Percentiles rank a stretch among this genome's conserved stretches.
phyloP scores from a whole-genome alignment of 2,329 filamentous ascomycete genomes.

The Penicillium sp. region DNA sequence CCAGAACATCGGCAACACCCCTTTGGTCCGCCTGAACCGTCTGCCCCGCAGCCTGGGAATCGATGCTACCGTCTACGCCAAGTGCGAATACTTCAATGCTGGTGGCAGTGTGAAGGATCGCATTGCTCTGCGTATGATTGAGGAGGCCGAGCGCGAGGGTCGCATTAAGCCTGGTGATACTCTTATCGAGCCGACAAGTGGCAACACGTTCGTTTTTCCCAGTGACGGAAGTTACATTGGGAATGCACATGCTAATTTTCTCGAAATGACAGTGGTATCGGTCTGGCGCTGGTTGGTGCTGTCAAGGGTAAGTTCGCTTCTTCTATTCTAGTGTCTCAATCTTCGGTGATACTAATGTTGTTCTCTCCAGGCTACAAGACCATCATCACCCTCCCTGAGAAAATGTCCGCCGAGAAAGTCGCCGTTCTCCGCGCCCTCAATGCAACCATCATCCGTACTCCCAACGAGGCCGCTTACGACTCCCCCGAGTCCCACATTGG shows the following conservation, averaged over 20 bases:
- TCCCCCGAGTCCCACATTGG: conserved; percentile 96
- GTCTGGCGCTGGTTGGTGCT: conserved; percentile 88
- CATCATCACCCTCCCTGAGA: conserved; percentile 98
- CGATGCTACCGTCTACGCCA: conserved; percentile 86
- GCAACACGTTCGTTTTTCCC: conserved; percentile 71
- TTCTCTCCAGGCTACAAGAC: conserved; percentile 75
- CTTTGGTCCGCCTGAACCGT: conserved; percentile 92
- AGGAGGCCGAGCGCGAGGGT: conserved; percentile 88
- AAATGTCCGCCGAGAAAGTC: conserved; percentile 99
- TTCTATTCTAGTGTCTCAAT: background rate
- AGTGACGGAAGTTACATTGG: background rate
- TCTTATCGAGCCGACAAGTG: conserved; percentile 95
- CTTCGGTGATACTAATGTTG: background rate
- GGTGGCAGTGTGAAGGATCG: conserved; percentile 93
- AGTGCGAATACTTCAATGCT: conserved; percentile 92
- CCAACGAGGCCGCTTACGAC: conserved; percentile 94
- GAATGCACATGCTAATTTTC: background rate
- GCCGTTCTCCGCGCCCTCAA: conserved; percentile 91
- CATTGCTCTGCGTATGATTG: conserved; percentile 96
- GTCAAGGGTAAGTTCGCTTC: conserved; percentile 69
- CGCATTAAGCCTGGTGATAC: conserved; percentile 97
- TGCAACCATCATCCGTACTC: conserved; percentile 96
- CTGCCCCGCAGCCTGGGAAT: conserved; percentile 90
- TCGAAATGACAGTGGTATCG: conserved; percentile 70
- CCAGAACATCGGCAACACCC: conserved; percentile 92